Conservation (phyloP, 768 basidiomycete species). For the Punctularia strigosozonata region DNA sequence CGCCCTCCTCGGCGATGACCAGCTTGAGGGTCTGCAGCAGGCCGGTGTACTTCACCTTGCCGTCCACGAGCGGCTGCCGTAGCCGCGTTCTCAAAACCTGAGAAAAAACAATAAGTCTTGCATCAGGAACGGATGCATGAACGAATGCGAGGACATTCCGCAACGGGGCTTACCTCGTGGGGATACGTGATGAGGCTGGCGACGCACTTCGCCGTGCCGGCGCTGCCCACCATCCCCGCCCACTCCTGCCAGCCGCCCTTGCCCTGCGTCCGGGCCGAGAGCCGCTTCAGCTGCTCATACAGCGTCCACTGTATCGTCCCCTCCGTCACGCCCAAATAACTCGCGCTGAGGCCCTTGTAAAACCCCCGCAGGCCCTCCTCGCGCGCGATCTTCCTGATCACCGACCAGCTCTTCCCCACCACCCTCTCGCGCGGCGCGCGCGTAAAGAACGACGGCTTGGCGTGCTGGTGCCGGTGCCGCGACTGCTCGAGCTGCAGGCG, state of each 20-base stretch:
- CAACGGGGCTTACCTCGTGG: slow-evolving; percentile 57
- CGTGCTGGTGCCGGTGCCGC: neutral
- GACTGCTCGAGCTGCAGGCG: slow-evolving; percentile 76
- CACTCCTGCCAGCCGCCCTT: slow-evolving; percentile 53
- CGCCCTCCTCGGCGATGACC: slow-evolving; percentile 85
- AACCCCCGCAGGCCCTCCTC: slow-evolving; percentile 81
- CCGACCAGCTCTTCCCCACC: slow-evolving; percentile 42
- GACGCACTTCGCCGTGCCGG: slow-evolving; percentile 87
- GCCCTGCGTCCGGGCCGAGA: slow-evolving; percentile 41
- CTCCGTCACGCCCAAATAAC: slow-evolving; percentile 92
- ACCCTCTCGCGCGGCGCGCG: slow-evolving; percentile 14
- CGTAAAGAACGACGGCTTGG: neutral
- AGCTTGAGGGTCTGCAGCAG: slow-evolving; percentile 75
- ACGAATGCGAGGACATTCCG: neutral
- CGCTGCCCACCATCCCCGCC: slow-evolving; percentile 77
- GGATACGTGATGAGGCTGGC: slow-evolving; percentile 96
- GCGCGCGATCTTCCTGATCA: slow-evolving; percentile 62
- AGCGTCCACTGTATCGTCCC: slow-evolving; percentile 95
- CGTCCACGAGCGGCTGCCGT: slow-evolving; percentile 75
- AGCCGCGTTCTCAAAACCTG: slow-evolving; percentile 89
- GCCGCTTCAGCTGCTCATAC: slow-evolving; percentile 81
- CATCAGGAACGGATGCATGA: slow-evolving; percentile 11
- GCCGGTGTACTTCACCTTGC: slow-evolving; percentile 75
- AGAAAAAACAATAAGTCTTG: neutral
- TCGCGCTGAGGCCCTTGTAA: slow-evolving; percentile 92